Base-by-base conservation (phyloP, 352 stramenopile species). In the Globisporangium emineosum region DNA sequence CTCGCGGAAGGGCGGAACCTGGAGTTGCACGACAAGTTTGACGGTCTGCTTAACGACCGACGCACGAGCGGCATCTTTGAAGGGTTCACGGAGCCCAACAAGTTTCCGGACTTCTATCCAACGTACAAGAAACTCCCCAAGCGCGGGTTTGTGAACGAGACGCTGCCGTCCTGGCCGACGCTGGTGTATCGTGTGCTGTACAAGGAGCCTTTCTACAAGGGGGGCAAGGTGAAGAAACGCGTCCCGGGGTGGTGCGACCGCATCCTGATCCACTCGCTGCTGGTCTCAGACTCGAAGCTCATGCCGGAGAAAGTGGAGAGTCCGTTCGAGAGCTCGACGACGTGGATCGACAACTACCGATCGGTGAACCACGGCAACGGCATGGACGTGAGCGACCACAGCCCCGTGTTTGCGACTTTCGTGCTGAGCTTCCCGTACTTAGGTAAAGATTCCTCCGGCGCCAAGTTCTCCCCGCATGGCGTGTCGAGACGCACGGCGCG, bases 171-270 rank as follows among this genome's bases (percentile, higher is more conserved):
- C 27, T 97, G 89, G 89, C 76, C 83, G 17, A 79, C 82, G 8
- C 72, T 88, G 2, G 82, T 93, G 17, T 97, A 92, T 58, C 78
- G 83, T 8, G 77, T 90, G 52, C 66, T 91, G 9, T 94, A 94
- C 74, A 96, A 96, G 64, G 89, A 96, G 50, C 84, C 89, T 7
- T 94, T 96, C 56, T 95, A 94, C 68, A 96, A 96, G 65, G 89
- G 89, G 40, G 88, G 89, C 13, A 91, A 94, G 55, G 77, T 91
- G n/a, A 94, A 94, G 73, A 91, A 93, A 52, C 88, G 86, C n/a
- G 84, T 94, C 27, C 89, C 89, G 9, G 81, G 82, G 0, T 97
- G 85, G 83, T 94, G 82, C 63, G 89, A 97, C 67, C 88, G 89
- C 43, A 94, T 97, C 59, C 67, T 95, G 32, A 83, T 89, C 54